Evolutionary conservation across 345 rosid species (phyloP).

Genomic region (Salix udensis): DNA sequence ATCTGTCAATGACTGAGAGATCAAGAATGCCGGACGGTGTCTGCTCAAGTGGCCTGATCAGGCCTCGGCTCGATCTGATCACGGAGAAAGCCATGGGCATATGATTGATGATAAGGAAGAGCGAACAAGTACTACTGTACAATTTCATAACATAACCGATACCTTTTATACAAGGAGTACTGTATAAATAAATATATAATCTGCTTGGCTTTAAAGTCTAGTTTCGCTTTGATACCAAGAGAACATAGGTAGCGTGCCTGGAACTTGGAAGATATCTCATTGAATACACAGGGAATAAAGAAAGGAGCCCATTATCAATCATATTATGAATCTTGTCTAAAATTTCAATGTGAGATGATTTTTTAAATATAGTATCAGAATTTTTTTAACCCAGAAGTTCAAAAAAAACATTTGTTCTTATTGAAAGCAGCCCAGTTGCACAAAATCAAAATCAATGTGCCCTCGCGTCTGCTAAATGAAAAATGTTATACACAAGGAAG

Average conservation of each 20-base stretch:
- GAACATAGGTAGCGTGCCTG: background rate
- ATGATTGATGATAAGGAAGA: background rate
- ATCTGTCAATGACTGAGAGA: constrained; percentile 45
- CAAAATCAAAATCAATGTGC: background rate
- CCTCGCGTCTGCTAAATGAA: background rate
- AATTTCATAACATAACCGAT: background rate
- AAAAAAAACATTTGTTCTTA: background rate
- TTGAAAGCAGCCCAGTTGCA: background rate
- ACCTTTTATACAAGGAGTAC: background rate
- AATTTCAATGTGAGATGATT: no score
- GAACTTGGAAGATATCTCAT: background rate
- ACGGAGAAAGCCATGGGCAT: constrained; percentile 37
- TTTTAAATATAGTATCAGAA: no score
- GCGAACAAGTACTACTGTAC: background rate
- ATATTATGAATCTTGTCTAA: no score
- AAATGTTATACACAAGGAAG: no score
- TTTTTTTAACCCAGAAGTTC: no score
- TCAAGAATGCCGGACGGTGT: constrained; percentile 38
- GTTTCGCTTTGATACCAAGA: constrained; percentile 6
- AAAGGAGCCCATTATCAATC: no score
- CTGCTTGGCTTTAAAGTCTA: constrained; percentile 30
- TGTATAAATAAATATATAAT: background rate
- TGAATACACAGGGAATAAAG: no score
- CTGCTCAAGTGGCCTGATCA: constrained; percentile 34
- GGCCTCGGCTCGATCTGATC: constrained; percentile 27